Evolutionary conservation across 192 early-diverging fungal species (phyloP).

Genomic region (Entomortierella parvispora): DNA sequence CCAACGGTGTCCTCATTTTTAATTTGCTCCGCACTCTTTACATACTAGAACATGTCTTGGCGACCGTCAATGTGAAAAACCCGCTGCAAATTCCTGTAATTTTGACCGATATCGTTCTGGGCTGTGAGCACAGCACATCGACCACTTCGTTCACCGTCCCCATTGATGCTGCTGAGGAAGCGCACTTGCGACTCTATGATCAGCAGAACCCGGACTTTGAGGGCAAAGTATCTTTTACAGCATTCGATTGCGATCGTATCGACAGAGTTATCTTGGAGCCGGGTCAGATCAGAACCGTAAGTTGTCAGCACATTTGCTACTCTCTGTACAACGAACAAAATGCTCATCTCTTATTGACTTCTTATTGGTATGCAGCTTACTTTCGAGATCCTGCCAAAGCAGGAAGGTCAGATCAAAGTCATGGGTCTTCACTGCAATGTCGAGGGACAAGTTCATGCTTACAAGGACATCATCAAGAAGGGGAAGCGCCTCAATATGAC

Average conservation of each 20-base stretch:
- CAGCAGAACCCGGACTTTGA: slow-evolving; percentile 32
- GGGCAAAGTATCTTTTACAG: slow-evolving; percentile 47
- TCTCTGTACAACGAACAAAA: background rate
- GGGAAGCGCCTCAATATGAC: slow-evolving; percentile 84
- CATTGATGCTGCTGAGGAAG: slow-evolving; percentile 32
- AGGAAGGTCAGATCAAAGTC: slow-evolving; percentile 77
- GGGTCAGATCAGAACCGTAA: slow-evolving; percentile 27
- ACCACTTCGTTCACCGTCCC: slow-evolving; percentile 26
- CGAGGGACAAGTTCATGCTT: slow-evolving; percentile 79
- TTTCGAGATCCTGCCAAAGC: slow-evolving; percentile 75
- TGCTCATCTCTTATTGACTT: background rate
- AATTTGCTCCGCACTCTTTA: slow-evolving; percentile 3
- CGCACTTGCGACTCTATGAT: slow-evolving; percentile 45
- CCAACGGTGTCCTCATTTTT: background rate
- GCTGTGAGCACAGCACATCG: slow-evolving; percentile 59
- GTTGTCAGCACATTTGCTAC: background rate
- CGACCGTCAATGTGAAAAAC: slow-evolving; percentile 72
- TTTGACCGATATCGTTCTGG: slow-evolving; percentile 70
- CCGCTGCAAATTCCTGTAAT: slow-evolving; percentile 78
- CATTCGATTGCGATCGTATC: slow-evolving; percentile 70
- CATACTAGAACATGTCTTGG: slow-evolving; percentile 73
- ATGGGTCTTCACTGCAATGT: slow-evolving; percentile 82
- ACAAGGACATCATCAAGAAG: slow-evolving; percentile 70
- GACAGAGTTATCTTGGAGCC: slow-evolving; percentile 44
- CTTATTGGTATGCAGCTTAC: slow-evolving; percentile 58